Evolutionary conservation across 768 basidiomycete genomes (phyloP).

Genomic region (Kwoniella sp.): DNA sequence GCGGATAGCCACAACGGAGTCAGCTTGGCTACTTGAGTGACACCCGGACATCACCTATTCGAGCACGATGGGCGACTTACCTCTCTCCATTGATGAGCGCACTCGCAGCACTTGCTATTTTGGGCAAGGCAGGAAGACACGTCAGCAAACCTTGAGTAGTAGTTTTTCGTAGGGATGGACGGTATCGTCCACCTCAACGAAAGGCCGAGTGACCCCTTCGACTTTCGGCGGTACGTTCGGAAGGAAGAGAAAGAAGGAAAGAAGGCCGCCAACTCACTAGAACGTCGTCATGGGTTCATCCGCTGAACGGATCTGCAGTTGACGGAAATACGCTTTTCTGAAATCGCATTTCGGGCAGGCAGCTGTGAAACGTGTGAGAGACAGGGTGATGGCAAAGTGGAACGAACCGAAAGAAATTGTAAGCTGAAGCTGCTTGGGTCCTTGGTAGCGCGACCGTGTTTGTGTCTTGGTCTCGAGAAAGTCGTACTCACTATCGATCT

Average conservation of each 20-base stretch:
- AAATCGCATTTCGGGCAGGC: conserved; percentile 80
- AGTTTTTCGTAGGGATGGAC: too few relatives aligned
- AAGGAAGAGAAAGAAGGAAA: too few relatives aligned
- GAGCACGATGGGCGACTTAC: too few relatives aligned
- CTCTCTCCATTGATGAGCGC: conserved; percentile 55
- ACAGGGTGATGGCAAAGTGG: too few relatives aligned
- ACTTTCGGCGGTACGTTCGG: too few relatives aligned
- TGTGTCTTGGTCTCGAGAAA: too few relatives aligned
- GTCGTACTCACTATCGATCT: conserved; percentile 73
- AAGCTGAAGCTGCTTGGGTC: not conserved
- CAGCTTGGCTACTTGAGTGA: too few relatives aligned
- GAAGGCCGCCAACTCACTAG: too few relatives aligned
- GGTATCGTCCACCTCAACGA: too few relatives aligned
- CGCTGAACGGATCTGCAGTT: conserved; percentile 82
- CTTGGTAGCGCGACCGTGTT: not conserved
- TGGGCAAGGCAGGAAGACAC: not conserved
- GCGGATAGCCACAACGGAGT: not conserved
- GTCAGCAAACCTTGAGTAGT: not conserved
- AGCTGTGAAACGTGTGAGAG: conserved; percentile 54
- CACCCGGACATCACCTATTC: too few relatives aligned
- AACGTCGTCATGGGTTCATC: conserved; percentile 58
- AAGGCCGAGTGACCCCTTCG: too few relatives aligned
- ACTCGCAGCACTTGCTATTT: conserved; percentile 53
- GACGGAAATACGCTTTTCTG: conserved; percentile 86
- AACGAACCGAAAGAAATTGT: too few relatives aligned